Evolutionary conservation across 345 rosid genomes (phyloP).

Genomic region (Barbarea vulgaris): DNA sequence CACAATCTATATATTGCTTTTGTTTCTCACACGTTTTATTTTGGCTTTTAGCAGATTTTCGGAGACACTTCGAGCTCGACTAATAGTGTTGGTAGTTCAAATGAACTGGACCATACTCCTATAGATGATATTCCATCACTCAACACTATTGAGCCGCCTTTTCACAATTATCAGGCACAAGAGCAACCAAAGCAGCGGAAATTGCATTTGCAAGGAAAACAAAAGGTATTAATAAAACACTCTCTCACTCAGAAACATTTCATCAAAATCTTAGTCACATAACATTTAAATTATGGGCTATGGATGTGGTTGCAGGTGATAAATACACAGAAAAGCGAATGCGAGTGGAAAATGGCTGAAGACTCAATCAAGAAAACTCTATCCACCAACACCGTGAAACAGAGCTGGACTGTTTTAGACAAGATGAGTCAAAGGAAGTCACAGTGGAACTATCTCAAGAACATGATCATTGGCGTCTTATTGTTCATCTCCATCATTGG

Average conservation of each 20-base stretch:
- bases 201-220: neutral
- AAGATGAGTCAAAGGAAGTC: slow-evolving; percentile 9
- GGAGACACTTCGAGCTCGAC: slow-evolving; percentile 28
- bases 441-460: slow-evolving; percentile 25
- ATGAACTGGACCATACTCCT: neutral
- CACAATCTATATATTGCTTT: neutral
- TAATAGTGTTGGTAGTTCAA: slow-evolving; percentile 23
- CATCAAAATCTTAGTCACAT: neutral
- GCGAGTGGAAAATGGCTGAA: slow-evolving; percentile 28
- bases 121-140: neutral
- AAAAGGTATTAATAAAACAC: slow-evolving; percentile 17
- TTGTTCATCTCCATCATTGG: slow-evolving; percentile 26
- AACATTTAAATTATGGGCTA: neutral
- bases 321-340: neutral
- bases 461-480: slow-evolving; percentile 31
- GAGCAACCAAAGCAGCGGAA: slow-evolving; percentile 26
- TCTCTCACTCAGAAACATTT: slow-evolving; percentile 9
- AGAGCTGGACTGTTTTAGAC: slow-evolving; percentile 27
- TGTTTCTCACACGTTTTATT: neutral
- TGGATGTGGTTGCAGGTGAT: slow-evolving; percentile 31
- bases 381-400: neutral
- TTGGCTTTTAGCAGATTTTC: slow-evolving; percentile 13
- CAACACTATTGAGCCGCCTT: neutral
- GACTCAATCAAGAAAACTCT: slow-evolving; percentile 15
- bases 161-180: slow-evolving; percentile 2